Evolutionary conservation across 2,329 filamentous ascomycete genomes (phyloP).

Genomic region (Dothideomycetes sp.): DNA sequence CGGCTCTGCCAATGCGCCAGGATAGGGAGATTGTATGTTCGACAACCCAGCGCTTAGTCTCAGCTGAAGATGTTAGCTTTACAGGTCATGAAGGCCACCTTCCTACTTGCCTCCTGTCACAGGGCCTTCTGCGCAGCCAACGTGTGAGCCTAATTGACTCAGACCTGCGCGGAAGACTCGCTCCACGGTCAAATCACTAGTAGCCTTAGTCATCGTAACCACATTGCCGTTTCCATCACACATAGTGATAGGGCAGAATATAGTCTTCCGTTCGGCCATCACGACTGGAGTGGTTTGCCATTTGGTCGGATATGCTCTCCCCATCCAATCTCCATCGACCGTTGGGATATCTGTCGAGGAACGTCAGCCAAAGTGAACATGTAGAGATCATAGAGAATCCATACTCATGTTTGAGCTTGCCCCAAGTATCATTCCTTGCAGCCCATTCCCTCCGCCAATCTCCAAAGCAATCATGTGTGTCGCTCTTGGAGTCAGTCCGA

Average conservation of each 20-base stretch:
- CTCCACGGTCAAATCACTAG: constrained; percentile 27
- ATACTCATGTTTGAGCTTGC: constrained; percentile 28
- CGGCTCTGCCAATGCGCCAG: constrained; percentile 28
- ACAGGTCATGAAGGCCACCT: too few species aligned
- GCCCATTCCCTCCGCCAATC: constrained; percentile 37
- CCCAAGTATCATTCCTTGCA: constrained; percentile 27
- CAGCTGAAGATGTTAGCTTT: too few species aligned
- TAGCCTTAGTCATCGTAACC: constrained; percentile 25
- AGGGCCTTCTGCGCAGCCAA: constrained; percentile 26
- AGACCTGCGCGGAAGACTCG: constrained; percentile 25
- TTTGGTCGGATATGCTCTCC: constrained; percentile 35
- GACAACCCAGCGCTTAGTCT: constrained; percentile 26
- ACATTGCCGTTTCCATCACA: constrained; percentile 33
- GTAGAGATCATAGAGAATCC: too few species aligned
- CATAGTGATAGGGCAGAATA: constrained; percentile 27
- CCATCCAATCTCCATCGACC: constrained; percentile 39
- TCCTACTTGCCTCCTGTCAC: too few species aligned
- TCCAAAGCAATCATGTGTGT: constrained; percentile 30
- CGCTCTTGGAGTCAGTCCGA: constrained; percentile 20
- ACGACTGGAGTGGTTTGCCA: constrained; percentile 34
- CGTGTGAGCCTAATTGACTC: constrained; percentile 24
- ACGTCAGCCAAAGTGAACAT: too few species aligned
- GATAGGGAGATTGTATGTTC: constrained; percentile 27
- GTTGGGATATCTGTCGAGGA: constrained; percentile 13
- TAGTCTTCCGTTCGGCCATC: constrained; percentile 25